Base-by-base conservation (phyloP, 164 flowering plant genomes). In the Magnolia officinalis region DNA sequence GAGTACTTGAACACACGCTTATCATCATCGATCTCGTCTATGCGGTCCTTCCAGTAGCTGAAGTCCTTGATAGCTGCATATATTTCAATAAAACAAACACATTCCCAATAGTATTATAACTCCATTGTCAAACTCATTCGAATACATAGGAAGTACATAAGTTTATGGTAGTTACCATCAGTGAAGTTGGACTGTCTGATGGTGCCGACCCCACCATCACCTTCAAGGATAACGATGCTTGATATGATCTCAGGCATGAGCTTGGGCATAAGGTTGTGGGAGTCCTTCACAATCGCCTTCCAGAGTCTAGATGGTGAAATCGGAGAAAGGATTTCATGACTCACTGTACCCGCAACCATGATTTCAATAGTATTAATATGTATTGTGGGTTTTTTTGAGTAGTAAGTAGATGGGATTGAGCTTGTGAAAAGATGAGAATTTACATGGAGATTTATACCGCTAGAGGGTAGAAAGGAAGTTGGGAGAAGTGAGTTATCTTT, bases 201-300 rank as follows among this genome's bases (percentile, higher is more conserved):
- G 18, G 51, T 70, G 20, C 72, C 72, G 13, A 70, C 72, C n/a
- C 72, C 72, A 18, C 72, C 72, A 70, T 70, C 21, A 11, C 72
- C 72, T 19, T 70, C 51, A 45, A 37, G 55, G 37, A 70, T 18
- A 7, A 37, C 51, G 6, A 45, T 24, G 72, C 55, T 49, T 1
- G 72, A 29, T 37, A 70, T 45, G 52, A 70, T 70, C 8, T 70
- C 21, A 18, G 72, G 72, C 72, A 70, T 70, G 72, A 70, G 50
- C 72, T 70, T 70, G 14, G 72, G 72, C 52, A 70, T 29, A 14
- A 70, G 72, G 29, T 70, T 70, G 52, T 70, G 72, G 51, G 72
- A 37, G 51, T 70, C 72, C 72, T 29, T 37, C 8, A 45, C 72
- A 29, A 19, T 19, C 11, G 72, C 72, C 72, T 70, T 70, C 51